Conservation (phyloP, 257 asterid species). For the Catharanthus roseus region DNA sequence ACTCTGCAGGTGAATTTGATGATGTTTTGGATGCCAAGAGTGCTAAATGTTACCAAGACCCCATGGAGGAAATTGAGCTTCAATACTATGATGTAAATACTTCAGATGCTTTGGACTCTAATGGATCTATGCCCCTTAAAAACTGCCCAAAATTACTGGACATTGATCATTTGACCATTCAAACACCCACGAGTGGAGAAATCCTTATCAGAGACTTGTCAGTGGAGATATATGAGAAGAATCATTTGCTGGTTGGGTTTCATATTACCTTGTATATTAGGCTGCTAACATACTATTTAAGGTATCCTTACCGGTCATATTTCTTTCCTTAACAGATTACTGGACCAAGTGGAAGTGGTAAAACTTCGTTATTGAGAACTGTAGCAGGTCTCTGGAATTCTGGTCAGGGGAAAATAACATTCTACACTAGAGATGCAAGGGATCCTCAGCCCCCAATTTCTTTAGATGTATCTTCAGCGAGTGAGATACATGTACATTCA, state of each 20-base stretch:
- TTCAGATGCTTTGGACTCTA: slow-evolving; percentile 24
- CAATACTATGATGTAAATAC: slow-evolving; percentile 27
- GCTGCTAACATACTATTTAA: slow-evolving; percentile 13
- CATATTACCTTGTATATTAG: slow-evolving; percentile 19
- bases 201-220: slow-evolving; percentile 71
- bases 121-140: slow-evolving; percentile 47
- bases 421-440: slow-evolving; percentile 35
- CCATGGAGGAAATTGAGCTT: slow-evolving; percentile 48
- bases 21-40: slow-evolving; percentile 55
- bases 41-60: slow-evolving; percentile 24
- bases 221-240: slow-evolving; percentile 55
- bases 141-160: slow-evolving; percentile 37
- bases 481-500: slow-evolving; percentile 18
- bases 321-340: slow-evolving; percentile 59
- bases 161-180: slow-evolving; percentile 61
- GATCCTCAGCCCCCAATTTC: slow-evolving; percentile 25
- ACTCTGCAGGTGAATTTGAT: slow-evolving; percentile 81
- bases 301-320: slow-evolving; percentile 17
- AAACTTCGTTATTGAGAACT: slow-evolving; percentile 80
- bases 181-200: slow-evolving; percentile 57
- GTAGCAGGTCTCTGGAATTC: slow-evolving; percentile 89
- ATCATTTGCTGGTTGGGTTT: slow-evolving; percentile 67
- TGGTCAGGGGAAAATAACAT: slow-evolving; percentile 66
- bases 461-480: slow-evolving; percentile 23
- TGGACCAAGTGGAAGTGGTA: slow-evolving; percentile 98